Conservation (phyloP, 2,329 filamentous ascomycete species). For the Cladophialophora carrionii region DNA sequence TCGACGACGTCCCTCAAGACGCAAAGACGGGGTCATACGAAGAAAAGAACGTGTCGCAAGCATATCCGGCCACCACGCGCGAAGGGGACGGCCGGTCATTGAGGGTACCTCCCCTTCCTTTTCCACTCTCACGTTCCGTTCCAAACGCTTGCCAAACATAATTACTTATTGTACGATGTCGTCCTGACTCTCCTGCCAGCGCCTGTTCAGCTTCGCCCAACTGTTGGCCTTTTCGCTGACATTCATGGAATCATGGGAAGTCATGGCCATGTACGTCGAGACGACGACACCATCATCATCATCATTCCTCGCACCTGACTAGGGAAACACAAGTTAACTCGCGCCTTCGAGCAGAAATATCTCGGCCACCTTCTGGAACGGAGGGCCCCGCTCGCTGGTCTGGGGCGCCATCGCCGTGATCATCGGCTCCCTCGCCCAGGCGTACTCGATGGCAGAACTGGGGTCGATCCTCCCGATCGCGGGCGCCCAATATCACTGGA, state of each 20-base stretch:
- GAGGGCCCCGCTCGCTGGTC: slow-evolving; percentile 42
- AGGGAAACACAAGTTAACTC: not conserved
- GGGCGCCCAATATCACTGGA: slow-evolving; percentile 52
- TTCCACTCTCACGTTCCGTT: too few relatives aligned
- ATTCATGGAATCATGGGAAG: slow-evolving; percentile 36
- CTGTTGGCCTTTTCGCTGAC: slow-evolving; percentile 36
- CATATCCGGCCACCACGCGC: slow-evolving; percentile 17
- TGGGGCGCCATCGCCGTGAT: slow-evolving; percentile 43
- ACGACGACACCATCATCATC: not conserved
- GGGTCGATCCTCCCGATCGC: slow-evolving; percentile 49
- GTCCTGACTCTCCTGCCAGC: not conserved
- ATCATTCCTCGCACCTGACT: not conserved
- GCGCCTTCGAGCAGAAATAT: slow-evolving; percentile 25
- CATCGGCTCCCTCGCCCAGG: slow-evolving; percentile 41
- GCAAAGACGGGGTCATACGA: slow-evolving; percentile 7
- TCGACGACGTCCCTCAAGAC: slow-evolving; percentile 19
- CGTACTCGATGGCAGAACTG: slow-evolving; percentile 47
- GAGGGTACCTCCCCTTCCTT: slow-evolving; percentile 7
- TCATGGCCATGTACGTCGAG: slow-evolving; percentile 30
- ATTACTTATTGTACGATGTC: not conserved
- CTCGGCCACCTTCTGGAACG: slow-evolving; percentile 41
- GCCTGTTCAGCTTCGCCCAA: slow-evolving; percentile 35
- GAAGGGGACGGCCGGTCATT: slow-evolving; percentile 9
- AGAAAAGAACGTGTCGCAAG: slow-evolving; percentile 25
- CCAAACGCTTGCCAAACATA: too few relatives aligned